These are phyloP conservation scores for Ascomycota sp. DNA, from an alignment of 2,329 filamentous ascomycete genomes.

Conservation along the genomic window DNA sequence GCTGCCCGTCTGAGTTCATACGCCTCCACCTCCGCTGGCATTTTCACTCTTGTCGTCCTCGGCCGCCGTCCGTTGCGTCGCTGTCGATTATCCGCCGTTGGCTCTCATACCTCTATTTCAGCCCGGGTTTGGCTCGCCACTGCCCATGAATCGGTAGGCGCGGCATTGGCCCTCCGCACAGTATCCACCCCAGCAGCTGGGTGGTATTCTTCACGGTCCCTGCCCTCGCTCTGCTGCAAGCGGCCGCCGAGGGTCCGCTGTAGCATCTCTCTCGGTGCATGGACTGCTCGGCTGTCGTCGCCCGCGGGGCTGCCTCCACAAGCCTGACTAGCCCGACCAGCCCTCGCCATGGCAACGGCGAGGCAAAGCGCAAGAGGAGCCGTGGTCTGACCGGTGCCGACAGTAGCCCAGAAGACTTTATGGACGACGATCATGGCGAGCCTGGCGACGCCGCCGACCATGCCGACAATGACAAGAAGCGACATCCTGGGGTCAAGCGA, in stretches of 20 bases:
- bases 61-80: not conserved
- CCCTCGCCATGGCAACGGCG: constrained; percentile 26
- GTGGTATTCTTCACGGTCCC: not conserved
- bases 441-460: constrained; percentile 14
- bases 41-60: not conserved
- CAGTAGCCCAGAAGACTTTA: constrained; percentile 36
- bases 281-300: constrained; percentile 26
- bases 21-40: not conserved
- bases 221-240: not conserved
- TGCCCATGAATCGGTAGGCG: not conserved
- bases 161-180: not conserved
- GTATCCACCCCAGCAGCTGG: not conserved
- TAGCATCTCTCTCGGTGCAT: constrained; percentile 14
- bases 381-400: constrained; percentile 30
- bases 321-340: constrained; percentile 36
- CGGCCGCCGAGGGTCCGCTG: constrained; percentile 4
- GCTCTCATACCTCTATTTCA: not conserved
- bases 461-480: constrained; percentile 36
- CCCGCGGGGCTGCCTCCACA: constrained; percentile 24
- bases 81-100: not conserved
- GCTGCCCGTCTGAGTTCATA: too few relatives aligned
- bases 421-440: constrained; percentile 34
- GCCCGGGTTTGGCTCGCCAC: not conserved
- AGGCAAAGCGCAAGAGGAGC: constrained; percentile 37
- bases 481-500: constrained; percentile 51